A percentile compares a stretch with the other conserved stretches of the same genome.
Conservation (phyloP, 805 yeast genomes). For the Candida fluviatilis region DNA sequence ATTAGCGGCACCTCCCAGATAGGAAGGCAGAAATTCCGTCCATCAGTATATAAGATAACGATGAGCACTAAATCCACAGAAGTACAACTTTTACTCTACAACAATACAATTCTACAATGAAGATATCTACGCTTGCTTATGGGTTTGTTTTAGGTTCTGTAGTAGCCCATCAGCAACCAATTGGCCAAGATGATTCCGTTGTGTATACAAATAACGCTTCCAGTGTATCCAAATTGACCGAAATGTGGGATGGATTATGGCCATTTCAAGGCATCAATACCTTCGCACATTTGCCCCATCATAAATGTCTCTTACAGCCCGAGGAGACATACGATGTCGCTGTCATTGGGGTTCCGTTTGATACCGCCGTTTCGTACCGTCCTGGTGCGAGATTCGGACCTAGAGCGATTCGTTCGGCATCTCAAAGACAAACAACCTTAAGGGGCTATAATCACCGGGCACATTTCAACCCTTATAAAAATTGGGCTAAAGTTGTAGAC, state of each 20-base stretch:
- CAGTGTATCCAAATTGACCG: constrained; percentile 36
- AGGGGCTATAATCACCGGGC: constrained; percentile 72
- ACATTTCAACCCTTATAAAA: constrained; percentile 46
- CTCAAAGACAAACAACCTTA: constrained; percentile 63
- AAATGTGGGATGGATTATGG: constrained; percentile 73
- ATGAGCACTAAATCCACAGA: too few relatives aligned
- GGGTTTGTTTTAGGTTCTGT: not conserved
- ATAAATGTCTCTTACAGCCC: constrained; percentile 51
- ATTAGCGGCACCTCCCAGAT: too few relatives aligned
- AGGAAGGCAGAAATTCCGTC: too few relatives aligned
- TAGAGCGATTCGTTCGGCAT: constrained; percentile 60
- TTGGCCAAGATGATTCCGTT: not conserved
- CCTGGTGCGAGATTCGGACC: constrained; percentile 88
- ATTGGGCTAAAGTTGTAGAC: constrained; percentile 49
- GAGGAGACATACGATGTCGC: constrained; percentile 60
- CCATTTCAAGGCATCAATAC: constrained; percentile 64
- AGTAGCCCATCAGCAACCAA: not conserved
- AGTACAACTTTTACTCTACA: not conserved
- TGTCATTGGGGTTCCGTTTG: constrained; percentile 77
- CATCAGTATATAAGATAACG: too few relatives aligned
- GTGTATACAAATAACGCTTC: not conserved
- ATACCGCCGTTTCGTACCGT: constrained; percentile 74
- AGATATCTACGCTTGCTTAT: not conserved
- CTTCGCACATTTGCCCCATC: constrained; percentile 68
- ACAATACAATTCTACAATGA: not conserved